Conservation (phyloP, 169 alveolate species). For the Eimeria brunetti region DNA sequence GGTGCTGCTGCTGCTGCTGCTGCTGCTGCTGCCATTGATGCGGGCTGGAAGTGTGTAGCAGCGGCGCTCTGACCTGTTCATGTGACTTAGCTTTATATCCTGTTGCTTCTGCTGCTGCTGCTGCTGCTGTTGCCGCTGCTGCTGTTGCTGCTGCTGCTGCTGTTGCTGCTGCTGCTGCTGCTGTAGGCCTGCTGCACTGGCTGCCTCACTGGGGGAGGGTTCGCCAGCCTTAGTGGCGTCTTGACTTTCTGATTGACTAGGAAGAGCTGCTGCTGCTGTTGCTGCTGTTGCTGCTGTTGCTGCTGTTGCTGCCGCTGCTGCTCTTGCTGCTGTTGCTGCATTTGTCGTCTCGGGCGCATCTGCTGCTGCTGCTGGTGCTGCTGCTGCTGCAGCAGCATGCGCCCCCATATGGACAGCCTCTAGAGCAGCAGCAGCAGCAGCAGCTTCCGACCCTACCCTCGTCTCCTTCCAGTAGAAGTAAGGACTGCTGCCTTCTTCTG, state of each 20-base stretch:
- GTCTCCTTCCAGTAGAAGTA: neutral
- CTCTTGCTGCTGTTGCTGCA: conserved; percentile 4
- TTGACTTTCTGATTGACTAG: neutral
- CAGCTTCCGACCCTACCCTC: neutral
- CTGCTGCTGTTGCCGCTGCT: too few relatives aligned
- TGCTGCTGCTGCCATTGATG: neutral
- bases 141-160: too few relatives aligned
- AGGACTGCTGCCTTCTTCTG: neutral
- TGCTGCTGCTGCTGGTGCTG: neutral
- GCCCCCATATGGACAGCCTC: conserved; percentile 7
- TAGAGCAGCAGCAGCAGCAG: conserved; percentile 42
- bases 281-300: neutral
- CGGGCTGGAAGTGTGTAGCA: neutral
- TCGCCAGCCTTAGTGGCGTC: neutral
- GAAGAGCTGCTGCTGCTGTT: neutral
- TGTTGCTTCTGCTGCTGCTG: conserved; percentile 10
- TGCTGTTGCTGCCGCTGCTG: conserved; percentile 17
- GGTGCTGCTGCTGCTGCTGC: neutral
- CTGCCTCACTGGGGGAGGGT: neutral
- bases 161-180: neutral
- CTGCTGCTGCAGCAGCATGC: conserved; percentile 3
- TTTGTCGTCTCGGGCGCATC: neutral
- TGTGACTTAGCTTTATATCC: neutral
- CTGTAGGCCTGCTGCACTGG: neutral
- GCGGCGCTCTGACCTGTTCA: neutral